Percentiles rank a stretch among this genome's conserved stretches.
Conservation (phyloP, 2,329 filamentous ascomycete species). For the Ophidiomyces ophidiicola region DNA sequence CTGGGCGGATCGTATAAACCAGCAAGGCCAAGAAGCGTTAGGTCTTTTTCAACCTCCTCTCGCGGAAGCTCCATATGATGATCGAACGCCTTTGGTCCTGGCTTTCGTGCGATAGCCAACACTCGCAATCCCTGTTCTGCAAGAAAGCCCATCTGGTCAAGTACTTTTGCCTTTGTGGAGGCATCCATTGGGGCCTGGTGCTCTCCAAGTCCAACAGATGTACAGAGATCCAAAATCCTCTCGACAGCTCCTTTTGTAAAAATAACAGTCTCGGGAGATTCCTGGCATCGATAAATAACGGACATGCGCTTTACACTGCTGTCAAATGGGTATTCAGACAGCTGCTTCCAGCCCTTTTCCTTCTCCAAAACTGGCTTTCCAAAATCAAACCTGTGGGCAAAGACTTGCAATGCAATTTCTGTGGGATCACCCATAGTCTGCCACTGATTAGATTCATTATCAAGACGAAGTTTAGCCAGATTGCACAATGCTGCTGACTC, state of each 20-base stretch:
- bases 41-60: slow-evolving; percentile 40
- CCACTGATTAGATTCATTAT: slow-evolving; percentile 37
- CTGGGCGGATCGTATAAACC: slow-evolving; percentile 52
- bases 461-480: slow-evolving; percentile 39
- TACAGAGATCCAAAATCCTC: slow-evolving; percentile 39
- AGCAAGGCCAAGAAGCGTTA: slow-evolving; percentile 47
- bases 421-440: slow-evolving; percentile 52
- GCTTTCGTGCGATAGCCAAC: slow-evolving; percentile 42
- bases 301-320: slow-evolving; percentile 56
- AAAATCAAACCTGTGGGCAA: slow-evolving; percentile 48
- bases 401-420: slow-evolving; percentile 55
- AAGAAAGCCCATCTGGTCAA: slow-evolving; percentile 45
- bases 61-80: slow-evolving; percentile 32
- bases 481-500: slow-evolving; percentile 45
- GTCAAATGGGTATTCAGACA: slow-evolving; percentile 55
- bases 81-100: slow-evolving; percentile 18
- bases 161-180: slow-evolving; percentile 34
- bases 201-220: slow-evolving; percentile 32
- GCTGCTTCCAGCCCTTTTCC: slow-evolving; percentile 37
- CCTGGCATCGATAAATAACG: slow-evolving; percentile 40
- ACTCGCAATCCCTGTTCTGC: slow-evolving; percentile 49
- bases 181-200: slow-evolving; percentile 31
- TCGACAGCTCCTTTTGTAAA: slow-evolving; percentile 35
- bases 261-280: slow-evolving; percentile 25
- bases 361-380: slow-evolving; percentile 34